phyloP scores from a whole-genome alignment of 208 protist species.

The Trypanosoma avium region DNA sequence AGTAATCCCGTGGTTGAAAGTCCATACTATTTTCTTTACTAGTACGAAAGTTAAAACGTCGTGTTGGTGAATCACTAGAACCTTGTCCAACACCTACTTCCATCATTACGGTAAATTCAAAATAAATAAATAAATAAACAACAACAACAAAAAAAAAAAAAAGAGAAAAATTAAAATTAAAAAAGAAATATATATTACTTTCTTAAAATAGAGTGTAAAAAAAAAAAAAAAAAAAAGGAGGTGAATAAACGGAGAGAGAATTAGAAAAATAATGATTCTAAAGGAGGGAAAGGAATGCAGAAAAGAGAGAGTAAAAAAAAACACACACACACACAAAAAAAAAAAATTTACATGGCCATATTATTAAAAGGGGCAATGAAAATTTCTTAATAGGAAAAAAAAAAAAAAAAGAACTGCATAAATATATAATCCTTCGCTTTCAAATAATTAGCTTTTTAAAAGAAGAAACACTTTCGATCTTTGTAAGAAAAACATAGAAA shows the following conservation, averaged over 20 bases:
- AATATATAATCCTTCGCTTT: too few relatives aligned
- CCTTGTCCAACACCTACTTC: not conserved
- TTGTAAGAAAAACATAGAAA: too few relatives aligned
- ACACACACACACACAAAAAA: constrained; percentile 8
- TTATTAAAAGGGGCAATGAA: too few relatives aligned
- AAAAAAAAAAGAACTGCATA: constrained; percentile 3
- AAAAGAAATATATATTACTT: not conserved
- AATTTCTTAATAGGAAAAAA: not conserved
- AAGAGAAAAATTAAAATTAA: constrained; percentile 5
- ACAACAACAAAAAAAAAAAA: constrained; percentile 4
- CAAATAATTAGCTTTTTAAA: too few relatives aligned
- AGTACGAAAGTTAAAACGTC: not conserved
- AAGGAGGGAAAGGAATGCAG: not conserved
- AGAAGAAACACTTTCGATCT: too few relatives aligned
- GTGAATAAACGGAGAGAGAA: not conserved
- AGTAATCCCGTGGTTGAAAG: not conserved
- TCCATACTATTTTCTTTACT: not conserved
- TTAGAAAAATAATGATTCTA: constrained; percentile 1
- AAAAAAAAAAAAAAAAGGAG: constrained; percentile 12
- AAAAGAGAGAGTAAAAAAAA: constrained; percentile 9
- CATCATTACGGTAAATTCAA: not conserved
- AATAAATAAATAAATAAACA: not conserved
- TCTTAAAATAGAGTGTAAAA: not conserved
- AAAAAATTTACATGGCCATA: too few relatives aligned
- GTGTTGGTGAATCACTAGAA: not conserved